Base-by-base conservation (phyloP, 1,284 basidiomycete species). In the Testicularia cyperi region DNA sequence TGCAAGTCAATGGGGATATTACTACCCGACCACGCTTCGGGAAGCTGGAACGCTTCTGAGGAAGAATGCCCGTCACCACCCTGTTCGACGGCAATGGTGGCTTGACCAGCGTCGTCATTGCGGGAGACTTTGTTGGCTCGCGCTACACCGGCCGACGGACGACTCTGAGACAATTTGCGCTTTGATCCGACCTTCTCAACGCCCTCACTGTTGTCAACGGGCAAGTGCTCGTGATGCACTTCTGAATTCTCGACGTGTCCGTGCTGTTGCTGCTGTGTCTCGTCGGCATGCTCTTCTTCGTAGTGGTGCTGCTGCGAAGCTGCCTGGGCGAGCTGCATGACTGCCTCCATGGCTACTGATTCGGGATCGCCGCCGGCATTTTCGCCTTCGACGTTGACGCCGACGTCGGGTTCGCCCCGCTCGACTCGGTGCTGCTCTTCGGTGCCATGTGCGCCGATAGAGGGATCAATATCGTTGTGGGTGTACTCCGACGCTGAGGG, bases 261-360 rank as follows among this genome's bases (percentile, higher is more conserved):
- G 26, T 61, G 51, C 13, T 54, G 49, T 22, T 54, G 36, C 21
- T 60, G 30, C 9, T 42, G 38, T 16, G 31, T 21, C 4, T 33
- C 13, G 25, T 28, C 4, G 27, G 21, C 9, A n/a, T 44, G 30
- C 28, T 44, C 39, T 21, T 57, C 42, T 25, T 60, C 44, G 31
- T 53, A 53, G 23, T 62, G 36, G 18, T 38, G 58, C 37, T 62
- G 58, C 36, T 62, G 58, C 8, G 58, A 62, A 2, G 58, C 58
- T 1, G 58, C 58, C 36, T 62, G 58, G 0, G 58, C 58, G 18
- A 62, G 37, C 26, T 62, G 58, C 58, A 62, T 62, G 18, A 62
- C 58, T 7, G 58, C 58, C 20, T 56, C 46, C 57, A 61, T 54
- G 9, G 57, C 57, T 10, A 9, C 6, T 12, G 33, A 35, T 7